Evolutionary conservation across 805 yeast species (phyloP).

Genomic region (Dipodascopsis uninucleata): DNA sequence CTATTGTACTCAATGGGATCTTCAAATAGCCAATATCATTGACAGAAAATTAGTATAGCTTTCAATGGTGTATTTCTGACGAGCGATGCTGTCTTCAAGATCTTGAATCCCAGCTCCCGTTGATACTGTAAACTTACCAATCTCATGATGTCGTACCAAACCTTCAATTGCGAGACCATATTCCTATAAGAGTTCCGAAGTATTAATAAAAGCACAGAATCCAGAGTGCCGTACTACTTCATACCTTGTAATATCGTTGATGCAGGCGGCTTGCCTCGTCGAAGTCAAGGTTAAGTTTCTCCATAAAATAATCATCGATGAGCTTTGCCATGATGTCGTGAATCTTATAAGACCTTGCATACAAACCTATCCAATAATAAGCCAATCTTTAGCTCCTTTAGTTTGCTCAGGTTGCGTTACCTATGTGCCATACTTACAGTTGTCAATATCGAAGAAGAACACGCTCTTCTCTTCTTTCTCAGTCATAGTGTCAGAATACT

Average conservation of each 20-base stretch:
- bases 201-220: background rate
- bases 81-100: background rate
- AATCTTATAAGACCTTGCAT: constrained; percentile 66
- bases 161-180: constrained; percentile 96
- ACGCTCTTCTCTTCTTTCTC: constrained; percentile 26
- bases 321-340: constrained; percentile 84
- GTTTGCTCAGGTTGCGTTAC: background rate
- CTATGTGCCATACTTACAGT: constrained; percentile 46
- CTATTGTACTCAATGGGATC: constrained; percentile 86
- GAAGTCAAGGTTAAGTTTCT: constrained; percentile 55
- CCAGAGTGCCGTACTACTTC: background rate
- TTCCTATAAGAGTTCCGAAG: constrained; percentile 40
- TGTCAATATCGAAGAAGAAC: constrained; percentile 91
- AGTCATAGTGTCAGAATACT: constrained; percentile 5
- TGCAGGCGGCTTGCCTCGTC: constrained; percentile 74
- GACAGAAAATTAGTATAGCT: background rate
- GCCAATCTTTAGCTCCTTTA: background rate
- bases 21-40: background rate
- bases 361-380: constrained; percentile 42
- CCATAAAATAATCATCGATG: constrained; percentile 77
- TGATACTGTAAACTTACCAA: constrained; percentile 37
- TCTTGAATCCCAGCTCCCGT: background rate
- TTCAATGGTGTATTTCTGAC: constrained; percentile 45
- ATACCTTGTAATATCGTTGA: constrained; percentile 57
- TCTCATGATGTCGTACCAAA: constrained; percentile 53